These are phyloP conservation scores for Tephrocybe sp. DNA, from an alignment of 768 basidiomycete genomes.

Conservation along the genomic window DNA sequence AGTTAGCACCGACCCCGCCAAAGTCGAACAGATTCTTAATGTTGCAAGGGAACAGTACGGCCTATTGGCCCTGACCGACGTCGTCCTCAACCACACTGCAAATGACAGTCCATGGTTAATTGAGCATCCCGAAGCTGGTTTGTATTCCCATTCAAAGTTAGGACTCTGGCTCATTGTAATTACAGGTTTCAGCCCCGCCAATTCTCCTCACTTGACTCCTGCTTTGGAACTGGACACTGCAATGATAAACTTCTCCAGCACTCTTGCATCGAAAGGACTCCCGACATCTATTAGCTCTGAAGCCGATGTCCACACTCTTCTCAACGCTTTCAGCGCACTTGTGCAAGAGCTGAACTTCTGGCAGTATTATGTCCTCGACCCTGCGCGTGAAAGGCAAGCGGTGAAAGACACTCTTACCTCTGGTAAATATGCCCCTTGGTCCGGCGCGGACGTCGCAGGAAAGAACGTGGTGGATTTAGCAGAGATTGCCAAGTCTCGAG, in stretches of 20 bases:
- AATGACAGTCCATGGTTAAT: constrained; percentile 89
- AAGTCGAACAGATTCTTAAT: constrained; percentile 63
- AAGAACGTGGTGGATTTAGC: constrained; percentile 68
- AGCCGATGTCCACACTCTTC: constrained; percentile 65
- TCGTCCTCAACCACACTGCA: constrained; percentile 97
- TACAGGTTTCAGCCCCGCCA: constrained; percentile 83
- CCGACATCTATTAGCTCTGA: constrained; percentile 67
- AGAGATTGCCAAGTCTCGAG: constrained; percentile 50
- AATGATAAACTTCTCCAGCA: constrained; percentile 74
- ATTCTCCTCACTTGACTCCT: constrained; percentile 89
- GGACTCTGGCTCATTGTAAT: neutral
- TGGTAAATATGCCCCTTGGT: constrained; percentile 53
- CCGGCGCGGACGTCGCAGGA: constrained; percentile 53
- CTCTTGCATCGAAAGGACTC: constrained; percentile 62
- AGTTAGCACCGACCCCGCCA: constrained; percentile 56
- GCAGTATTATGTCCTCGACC: constrained; percentile 93
- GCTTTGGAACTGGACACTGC: constrained; percentile 90
- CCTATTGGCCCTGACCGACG: constrained; percentile 86
- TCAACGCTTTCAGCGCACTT: constrained; percentile 57
- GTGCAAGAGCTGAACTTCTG: constrained; percentile 73
- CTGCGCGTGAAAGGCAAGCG: constrained; percentile 55
- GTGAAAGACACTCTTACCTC: constrained; percentile 54
- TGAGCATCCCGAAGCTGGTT: constrained; percentile 94
- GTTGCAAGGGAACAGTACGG: constrained; percentile 84
- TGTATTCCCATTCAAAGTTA: constrained; percentile 18